Percentiles rank a stretch among this genome's conserved stretches.
phyloP scores from a whole-genome alignment of 768 basidiomycete genomes.

The Boletus subcaerulescens region DNA sequence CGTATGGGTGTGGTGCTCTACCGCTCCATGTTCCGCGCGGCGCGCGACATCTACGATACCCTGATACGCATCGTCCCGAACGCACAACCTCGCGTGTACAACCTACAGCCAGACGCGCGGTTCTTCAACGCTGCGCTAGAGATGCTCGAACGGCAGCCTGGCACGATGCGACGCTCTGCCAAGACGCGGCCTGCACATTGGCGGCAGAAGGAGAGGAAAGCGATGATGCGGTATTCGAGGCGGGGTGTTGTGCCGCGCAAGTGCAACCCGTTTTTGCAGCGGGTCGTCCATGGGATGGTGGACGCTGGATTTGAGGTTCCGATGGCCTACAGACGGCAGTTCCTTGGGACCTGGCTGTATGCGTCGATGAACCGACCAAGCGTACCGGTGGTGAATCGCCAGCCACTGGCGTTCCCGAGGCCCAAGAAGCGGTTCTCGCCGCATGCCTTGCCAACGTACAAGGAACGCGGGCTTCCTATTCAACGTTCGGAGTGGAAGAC shows the following conservation, averaged over 20 bases:
- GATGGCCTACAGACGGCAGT: slow-evolving; percentile 36
- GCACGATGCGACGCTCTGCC: slow-evolving; percentile 15
- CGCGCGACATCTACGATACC: slow-evolving; percentile 24
- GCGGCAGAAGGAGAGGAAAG: slow-evolving; percentile 29
- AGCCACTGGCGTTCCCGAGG: slow-evolving; percentile 29
- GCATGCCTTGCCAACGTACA: slow-evolving; percentile 24
- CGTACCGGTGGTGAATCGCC: slow-evolving; percentile 12
- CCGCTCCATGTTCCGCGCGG: slow-evolving; percentile 36
- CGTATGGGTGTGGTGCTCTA: slow-evolving; percentile 33
- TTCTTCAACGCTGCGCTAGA: slow-evolving; percentile 65
- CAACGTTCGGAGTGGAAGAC: slow-evolving; percentile 26
- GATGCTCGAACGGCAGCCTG: slow-evolving; percentile 35
- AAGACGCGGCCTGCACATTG: slow-evolving; percentile 24
- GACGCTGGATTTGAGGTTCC: slow-evolving; percentile 41
- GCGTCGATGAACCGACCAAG: slow-evolving; percentile 16
- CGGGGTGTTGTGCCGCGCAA: slow-evolving; percentile 23
- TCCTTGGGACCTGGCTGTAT: slow-evolving; percentile 35
- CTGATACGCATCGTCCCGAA: slow-evolving; percentile 20
- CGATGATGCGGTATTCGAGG: slow-evolving; percentile 27
- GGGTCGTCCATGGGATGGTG: slow-evolving; percentile 39
- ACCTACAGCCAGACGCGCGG: slow-evolving; percentile 53
- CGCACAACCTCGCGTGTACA: slow-evolving; percentile 29
- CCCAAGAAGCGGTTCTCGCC: slow-evolving; percentile 21
- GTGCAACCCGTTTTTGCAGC: slow-evolving; percentile 36
- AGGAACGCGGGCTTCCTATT: slow-evolving; percentile 36